phyloP scores from a whole-genome alignment of 768 basidiomycete genomes.

The Boletus pseudo-olivaceus region DNA sequence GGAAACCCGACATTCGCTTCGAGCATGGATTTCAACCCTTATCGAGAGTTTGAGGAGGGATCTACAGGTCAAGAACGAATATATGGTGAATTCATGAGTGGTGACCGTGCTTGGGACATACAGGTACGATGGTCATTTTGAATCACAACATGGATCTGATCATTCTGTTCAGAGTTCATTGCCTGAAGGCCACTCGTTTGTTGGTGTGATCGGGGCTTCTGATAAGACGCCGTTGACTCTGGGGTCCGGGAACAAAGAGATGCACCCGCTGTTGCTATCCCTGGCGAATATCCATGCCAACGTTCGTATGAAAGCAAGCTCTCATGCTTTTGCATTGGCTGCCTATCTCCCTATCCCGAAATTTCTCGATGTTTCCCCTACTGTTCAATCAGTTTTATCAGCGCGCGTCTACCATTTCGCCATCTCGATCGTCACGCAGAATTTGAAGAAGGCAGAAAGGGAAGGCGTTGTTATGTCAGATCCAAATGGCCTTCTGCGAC shows the following conservation, averaged over 20 bases:
- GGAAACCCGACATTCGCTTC: too few species aligned
- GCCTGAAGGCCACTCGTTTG: background rate
- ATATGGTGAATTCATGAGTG: too few species aligned
- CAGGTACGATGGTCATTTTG: too few species aligned
- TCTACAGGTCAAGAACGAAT: too few species aligned
- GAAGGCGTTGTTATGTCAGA: constrained; percentile 29
- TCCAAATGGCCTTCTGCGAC: constrained; percentile 1
- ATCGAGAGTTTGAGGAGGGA: too few species aligned
- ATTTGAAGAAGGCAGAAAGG: constrained; percentile 27
- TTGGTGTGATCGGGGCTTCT: background rate
- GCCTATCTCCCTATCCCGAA: constrained; percentile 33
- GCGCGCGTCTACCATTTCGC: constrained; percentile 26
- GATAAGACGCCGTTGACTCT: background rate
- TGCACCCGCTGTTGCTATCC: constrained; percentile 31
- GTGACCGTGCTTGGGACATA: too few species aligned
- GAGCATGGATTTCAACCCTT: too few species aligned
- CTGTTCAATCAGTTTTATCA: constrained; percentile 28
- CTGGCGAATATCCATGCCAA: constrained; percentile 32
- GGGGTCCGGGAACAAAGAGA: constrained; percentile 8
- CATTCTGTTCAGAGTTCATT: too few species aligned
- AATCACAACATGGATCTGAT: too few species aligned
- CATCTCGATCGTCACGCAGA: constrained; percentile 28
- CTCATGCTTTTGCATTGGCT: constrained; percentile 26
- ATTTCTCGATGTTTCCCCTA: constrained; percentile 18
- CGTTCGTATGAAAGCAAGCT: constrained; percentile 31